Conservation (phyloP, 768 basidiomycete genomes). For the Amanita thiersii region DNA sequence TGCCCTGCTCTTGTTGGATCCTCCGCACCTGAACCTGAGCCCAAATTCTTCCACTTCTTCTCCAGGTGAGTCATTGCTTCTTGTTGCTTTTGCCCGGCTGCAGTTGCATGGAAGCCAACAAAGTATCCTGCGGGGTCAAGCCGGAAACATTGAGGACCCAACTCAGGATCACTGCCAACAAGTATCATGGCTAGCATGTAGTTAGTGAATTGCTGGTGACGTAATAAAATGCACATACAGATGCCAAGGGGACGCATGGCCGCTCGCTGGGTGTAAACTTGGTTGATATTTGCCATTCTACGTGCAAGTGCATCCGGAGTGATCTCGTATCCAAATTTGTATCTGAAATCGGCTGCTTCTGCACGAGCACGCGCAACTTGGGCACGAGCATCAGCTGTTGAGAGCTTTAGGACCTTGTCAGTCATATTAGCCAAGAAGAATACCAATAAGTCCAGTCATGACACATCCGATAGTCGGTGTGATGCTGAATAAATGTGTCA, state of each 20-base stretch:
- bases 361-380: slow-evolving; percentile 81
- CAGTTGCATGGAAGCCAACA: slow-evolving; percentile 95
- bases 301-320: slow-evolving; percentile 94
- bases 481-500: slow-evolving; percentile 94
- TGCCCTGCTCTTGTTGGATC: slow-evolving; percentile 72
- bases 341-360: slow-evolving; percentile 89
- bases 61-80: slow-evolving; percentile 98
- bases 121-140: slow-evolving; percentile 98
- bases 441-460: slow-evolving; percentile 95
- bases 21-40: slow-evolving; percentile 69
- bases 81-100: slow-evolving; percentile 95
- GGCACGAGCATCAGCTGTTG: slow-evolving; percentile 83
- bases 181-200: slow-evolving; percentile 77
- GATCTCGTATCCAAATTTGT: slow-evolving; percentile 98
- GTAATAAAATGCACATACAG: slow-evolving; percentile 39
- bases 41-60: slow-evolving; percentile 97
- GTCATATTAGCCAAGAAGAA: not conserved
- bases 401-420: slow-evolving; percentile 6
- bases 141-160: slow-evolving; percentile 96
- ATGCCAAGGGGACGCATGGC: slow-evolving; percentile 97
- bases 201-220: not conserved
- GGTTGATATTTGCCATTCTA: slow-evolving; percentile 94
- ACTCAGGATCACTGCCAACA: slow-evolving; percentile 86
- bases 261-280: slow-evolving; percentile 96
- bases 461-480: slow-evolving; percentile 97